A percentile compares a stretch with the other conserved stretches of the same genome.
phyloP scores from a whole-genome alignment of 23 red algal genomes.

The Gracilaria domingensis region DNA sequence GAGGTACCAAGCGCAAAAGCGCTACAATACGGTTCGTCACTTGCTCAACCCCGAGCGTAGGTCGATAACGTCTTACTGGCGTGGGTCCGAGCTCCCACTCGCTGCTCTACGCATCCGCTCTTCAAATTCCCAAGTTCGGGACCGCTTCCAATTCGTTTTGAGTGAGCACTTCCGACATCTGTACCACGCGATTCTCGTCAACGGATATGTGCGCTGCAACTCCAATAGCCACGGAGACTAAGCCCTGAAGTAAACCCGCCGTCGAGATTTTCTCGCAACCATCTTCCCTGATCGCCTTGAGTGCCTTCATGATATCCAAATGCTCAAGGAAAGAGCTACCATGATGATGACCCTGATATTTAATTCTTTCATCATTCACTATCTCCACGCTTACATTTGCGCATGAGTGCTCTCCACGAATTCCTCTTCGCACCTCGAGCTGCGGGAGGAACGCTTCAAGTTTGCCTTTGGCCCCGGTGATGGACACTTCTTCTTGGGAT shows the following conservation, averaged over 20 bases:
- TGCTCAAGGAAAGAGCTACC: conserved; percentile 72
- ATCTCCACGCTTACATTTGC: conserved; percentile 49
- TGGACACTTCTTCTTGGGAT: conserved; percentile 71
- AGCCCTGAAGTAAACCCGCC: conserved; percentile 53
- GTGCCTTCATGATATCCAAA: conserved; percentile 56
- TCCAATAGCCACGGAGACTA: conserved; percentile 77
- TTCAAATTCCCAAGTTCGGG: not conserved
- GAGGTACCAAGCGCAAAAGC: no score
- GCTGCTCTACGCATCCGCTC: no score
- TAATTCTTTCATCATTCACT: conserved; percentile 55
- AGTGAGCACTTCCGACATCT: conserved; percentile 56
- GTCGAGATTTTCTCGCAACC: not conserved
- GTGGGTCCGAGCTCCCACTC: no score
- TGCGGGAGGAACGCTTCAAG: conserved; percentile 77
- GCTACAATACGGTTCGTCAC: no score
- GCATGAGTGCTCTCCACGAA: conserved; percentile 50
- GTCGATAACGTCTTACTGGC: no score
- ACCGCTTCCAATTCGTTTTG: conserved; percentile 17
- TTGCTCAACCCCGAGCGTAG: no score
- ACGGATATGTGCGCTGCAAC: conserved; percentile 72
- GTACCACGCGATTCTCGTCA: conserved; percentile 39
- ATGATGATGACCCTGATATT: conserved; percentile 80
- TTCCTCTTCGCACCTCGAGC: conserved; percentile 62
- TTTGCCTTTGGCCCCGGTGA: conserved; percentile 67
- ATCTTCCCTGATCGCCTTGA: conserved; percentile 16